These are phyloP conservation scores for Synchytrium microbalum DNA, from an alignment of 371 early-diverging fungal species.

Conservation along the genomic window DNA sequence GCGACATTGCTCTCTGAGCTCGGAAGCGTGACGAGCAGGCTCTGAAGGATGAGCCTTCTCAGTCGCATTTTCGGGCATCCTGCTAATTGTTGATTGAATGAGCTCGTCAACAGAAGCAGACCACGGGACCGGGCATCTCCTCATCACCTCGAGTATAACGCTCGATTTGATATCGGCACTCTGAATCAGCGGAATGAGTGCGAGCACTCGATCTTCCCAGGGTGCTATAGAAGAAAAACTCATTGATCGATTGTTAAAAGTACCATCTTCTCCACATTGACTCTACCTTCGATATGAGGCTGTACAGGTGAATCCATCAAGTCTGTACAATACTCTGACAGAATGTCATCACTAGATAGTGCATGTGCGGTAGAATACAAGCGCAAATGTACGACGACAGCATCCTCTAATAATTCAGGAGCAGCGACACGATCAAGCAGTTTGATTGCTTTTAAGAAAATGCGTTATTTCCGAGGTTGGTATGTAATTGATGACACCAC, in stretches of 20 bases:
- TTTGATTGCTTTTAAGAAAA: slow-evolving; percentile 34
- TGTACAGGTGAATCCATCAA: slow-evolving; percentile 27
- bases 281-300: too few relatives aligned
- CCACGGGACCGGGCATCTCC: slow-evolving; percentile 49
- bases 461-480: neutral
- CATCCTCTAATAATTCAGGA: slow-evolving; percentile 34
- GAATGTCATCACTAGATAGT: slow-evolving; percentile 29
- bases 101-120: slow-evolving; percentile 26
- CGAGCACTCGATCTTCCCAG: slow-evolving; percentile 44
- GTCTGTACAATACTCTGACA: slow-evolving; percentile 38
- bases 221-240: slow-evolving; percentile 11
- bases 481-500: slow-evolving; percentile 5
- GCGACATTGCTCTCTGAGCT: slow-evolving; percentile 42
- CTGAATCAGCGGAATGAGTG: slow-evolving; percentile 23
- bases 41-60: slow-evolving; percentile 3
- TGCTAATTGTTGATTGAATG: slow-evolving; percentile 12
- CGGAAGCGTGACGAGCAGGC: slow-evolving; percentile 16
- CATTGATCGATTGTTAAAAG: neutral
- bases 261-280: neutral
- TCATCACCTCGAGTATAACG: slow-evolving; percentile 42
- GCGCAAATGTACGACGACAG: slow-evolving; percentile 34
- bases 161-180: slow-evolving; percentile 17
- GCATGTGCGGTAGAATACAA: slow-evolving; percentile 37
- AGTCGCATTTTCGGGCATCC: neutral
- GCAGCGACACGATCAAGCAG: slow-evolving; percentile 45